Evolutionary conservation across 106 monocot species (phyloP).

Genomic region (Acanthochlamys bracteata): DNA sequence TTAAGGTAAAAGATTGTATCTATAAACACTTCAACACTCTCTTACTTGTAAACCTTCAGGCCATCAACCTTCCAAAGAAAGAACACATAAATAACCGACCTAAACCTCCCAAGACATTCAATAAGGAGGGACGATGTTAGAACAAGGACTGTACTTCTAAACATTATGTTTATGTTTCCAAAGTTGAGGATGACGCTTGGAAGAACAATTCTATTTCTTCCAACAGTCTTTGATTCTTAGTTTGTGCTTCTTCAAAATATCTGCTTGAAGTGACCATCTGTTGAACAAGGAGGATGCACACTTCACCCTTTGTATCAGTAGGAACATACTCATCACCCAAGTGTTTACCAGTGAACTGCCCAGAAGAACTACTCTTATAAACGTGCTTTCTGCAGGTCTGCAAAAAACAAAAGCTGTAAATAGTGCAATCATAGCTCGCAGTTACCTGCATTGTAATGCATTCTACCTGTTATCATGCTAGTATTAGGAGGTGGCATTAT

Average conservation of each 20-base stretch:
- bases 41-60: too few relatives aligned
- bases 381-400: constrained; percentile 67
- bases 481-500: too few relatives aligned
- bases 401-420: constrained; percentile 5
- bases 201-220: constrained; percentile 70
- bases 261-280: constrained; percentile 26
- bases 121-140: too few relatives aligned
- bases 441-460: too few relatives aligned
- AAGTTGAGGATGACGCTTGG: constrained; percentile 26
- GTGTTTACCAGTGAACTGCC: constrained; percentile 3
- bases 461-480: neutral
- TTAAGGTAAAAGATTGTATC: too few relatives aligned
- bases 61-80: too few relatives aligned
- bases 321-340: constrained; percentile 1
- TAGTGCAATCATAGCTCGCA: too few relatives aligned
- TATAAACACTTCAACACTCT: too few relatives aligned
- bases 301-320: constrained; percentile 22
- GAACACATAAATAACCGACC: too few relatives aligned
- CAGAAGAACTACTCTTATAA: constrained; percentile 26
- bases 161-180: too few relatives aligned
- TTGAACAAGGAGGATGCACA: constrained; percentile 31
- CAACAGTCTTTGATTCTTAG: constrained; percentile 32
- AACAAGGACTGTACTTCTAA: too few relatives aligned
- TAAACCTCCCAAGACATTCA: too few relatives aligned
- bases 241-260: constrained; percentile 6